Base-by-base conservation (phyloP, 352 stramenopile genomes). In the Aphanomyces cochlioides region DNA sequence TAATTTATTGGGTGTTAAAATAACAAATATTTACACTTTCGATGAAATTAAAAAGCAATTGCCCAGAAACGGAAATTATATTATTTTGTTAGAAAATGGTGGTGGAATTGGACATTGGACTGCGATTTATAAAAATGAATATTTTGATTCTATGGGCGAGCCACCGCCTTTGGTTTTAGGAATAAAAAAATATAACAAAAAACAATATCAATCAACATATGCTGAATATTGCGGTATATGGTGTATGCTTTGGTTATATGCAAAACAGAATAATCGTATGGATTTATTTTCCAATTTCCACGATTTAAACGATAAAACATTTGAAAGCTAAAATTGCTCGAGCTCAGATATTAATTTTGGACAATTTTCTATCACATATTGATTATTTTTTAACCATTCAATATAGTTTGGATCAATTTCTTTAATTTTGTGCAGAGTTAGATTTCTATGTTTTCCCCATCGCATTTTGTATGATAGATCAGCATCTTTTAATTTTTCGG, bases 201-300 rank as follows among this genome's bases (percentile, higher is more conserved):
- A 61, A 61, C 54, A 61, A 37, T 61, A 21, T 61, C 54, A 61
- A 61, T 39, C 19, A 13, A 40, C 54, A 1, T 61, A 41, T 41
- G 28, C 5, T 37, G 28, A 61, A 40, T 61, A 61, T n/a, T 61
- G 54, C 3, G 54, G 54, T 3, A 61, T 61, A 0, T 61, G 13
- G 19, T 40, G 15, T 40, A 61, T 40, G n/a, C 21, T 61, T 8
- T 61, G 7, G 7, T 17, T 61, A 13, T 61, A 61, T 37, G 7
- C 50, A 12, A 19, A 19, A 1, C 54, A 40, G 43, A 7, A 61
- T 40, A 61, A 61, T 45, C 39, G 43, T 45, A 61, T 61, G 54
- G 5, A 61, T 61, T 61, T 40, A 37, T 61, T 61, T 19, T 17
- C 19, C 36, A 19, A 19, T 37, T 36, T 58, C 8, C 19, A 58